phyloP scores from a whole-genome alignment of 2,329 filamentous ascomycete genomes.

The Penicillium sp. region DNA sequence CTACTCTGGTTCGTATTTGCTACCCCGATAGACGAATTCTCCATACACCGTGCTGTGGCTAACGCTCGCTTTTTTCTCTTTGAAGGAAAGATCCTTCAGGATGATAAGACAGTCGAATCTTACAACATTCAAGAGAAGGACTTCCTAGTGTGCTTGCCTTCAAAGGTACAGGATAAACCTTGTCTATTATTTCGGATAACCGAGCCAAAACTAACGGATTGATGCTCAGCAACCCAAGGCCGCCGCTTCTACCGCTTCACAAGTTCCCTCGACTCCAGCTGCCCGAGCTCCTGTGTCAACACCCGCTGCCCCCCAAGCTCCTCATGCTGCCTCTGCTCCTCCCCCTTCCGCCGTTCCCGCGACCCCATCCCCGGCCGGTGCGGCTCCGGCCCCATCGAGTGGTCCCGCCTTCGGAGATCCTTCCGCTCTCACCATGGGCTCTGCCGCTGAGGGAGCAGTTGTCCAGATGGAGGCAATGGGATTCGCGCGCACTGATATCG shows the following conservation, averaged over 20 bases:
- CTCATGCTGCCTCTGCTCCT: conserved; percentile 56
- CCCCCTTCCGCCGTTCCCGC: conserved; percentile 47
- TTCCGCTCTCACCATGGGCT: conserved; percentile 81
- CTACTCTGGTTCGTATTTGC: conserved; percentile 73
- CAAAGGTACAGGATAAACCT: conserved; percentile 65
- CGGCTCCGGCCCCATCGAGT: conserved; percentile 36
- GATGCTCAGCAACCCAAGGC: conserved; percentile 64
- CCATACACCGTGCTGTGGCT: neutral
- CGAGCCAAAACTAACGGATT: neutral
- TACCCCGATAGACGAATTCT: neutral
- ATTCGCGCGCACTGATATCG: conserved; percentile 82
- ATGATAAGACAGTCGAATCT: conserved; percentile 92
- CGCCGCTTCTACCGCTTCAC: conserved; percentile 39
- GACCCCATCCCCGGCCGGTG: conserved; percentile 49
- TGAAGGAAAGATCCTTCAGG: conserved; percentile 93
- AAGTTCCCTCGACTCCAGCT: conserved; percentile 39
- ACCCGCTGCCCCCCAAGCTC: conserved; percentile 49
- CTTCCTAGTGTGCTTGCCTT: conserved; percentile 97
- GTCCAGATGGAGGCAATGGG: conserved; percentile 97
- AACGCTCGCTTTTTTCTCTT: conserved; percentile 2
- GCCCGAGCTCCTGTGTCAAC: conserved; percentile 39
- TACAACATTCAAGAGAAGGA: conserved; percentile 99
- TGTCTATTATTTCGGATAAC: neutral
- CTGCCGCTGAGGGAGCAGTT: conserved; percentile 76
- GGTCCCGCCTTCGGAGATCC: conserved; percentile 62